phyloP scores from a whole-genome alignment of 2,329 filamentous ascomycete species.

The Grosmannia penicillata region DNA sequence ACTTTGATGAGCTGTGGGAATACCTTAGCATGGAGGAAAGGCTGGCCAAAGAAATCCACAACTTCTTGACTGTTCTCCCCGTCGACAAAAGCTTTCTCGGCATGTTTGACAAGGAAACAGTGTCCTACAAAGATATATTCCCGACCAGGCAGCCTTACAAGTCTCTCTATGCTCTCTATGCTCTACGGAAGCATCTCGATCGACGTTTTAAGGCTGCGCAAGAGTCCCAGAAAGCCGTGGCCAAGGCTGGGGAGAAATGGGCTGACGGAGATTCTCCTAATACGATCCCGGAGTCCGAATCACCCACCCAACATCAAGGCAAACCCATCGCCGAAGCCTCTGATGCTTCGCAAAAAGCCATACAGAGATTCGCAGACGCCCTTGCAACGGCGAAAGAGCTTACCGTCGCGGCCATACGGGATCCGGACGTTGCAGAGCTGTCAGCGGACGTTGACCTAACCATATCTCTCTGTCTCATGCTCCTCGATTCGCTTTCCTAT shows the following conservation, averaged over 20 bases:
- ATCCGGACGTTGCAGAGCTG: slow-evolving; percentile 34
- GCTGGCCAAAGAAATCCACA: slow-evolving; percentile 55
- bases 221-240: slow-evolving; percentile 8
- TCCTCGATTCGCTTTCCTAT: slow-evolving; percentile 41
- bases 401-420: slow-evolving; percentile 45
- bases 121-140: slow-evolving; percentile 48
- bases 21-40: slow-evolving; percentile 61
- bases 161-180: slow-evolving; percentile 56
- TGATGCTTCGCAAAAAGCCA: slow-evolving; percentile 7
- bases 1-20: slow-evolving; percentile 73
- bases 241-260: not conserved
- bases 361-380: slow-evolving; percentile 17
- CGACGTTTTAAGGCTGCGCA: slow-evolving; percentile 16
- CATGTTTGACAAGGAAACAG: slow-evolving; percentile 37
- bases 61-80: slow-evolving; percentile 56
- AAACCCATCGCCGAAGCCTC: slow-evolving; percentile 4
- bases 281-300: no score
- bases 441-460: slow-evolving; percentile 28
- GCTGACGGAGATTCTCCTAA: no score
- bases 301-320: no score
- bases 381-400: slow-evolving; percentile 34
- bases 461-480: slow-evolving; percentile 32
- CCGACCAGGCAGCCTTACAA: slow-evolving; percentile 56
- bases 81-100: slow-evolving; percentile 47
- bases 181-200: slow-evolving; percentile 48